These are phyloP conservation scores for Rhododendron williamsianum DNA, from an alignment of 148 eudicot species.

Conservation along the genomic window DNA sequence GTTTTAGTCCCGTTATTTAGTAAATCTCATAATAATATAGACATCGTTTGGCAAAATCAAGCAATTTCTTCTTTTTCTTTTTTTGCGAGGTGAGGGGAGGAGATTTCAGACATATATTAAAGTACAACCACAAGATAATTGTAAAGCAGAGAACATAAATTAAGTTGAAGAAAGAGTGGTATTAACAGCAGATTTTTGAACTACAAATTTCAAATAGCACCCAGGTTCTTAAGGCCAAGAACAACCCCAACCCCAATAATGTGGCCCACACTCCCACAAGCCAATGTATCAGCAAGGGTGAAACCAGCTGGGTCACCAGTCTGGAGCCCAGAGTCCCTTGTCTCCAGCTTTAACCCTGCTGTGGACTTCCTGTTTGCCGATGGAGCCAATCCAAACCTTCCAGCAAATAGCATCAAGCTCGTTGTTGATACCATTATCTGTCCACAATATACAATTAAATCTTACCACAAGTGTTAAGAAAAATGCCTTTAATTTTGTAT, in stretches of 20 bases:
- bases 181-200: slow-evolving; percentile 8
- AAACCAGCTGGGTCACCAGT: slow-evolving; percentile 99
- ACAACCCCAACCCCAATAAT: slow-evolving; percentile 99
- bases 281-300: slow-evolving; percentile 91
- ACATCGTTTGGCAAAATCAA: background rate
- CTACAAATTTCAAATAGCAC: slow-evolving; percentile 43
- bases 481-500: background rate
- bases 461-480: background rate
- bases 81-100: background rate
- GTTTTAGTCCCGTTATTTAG: background rate
- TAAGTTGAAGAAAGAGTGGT: background rate
- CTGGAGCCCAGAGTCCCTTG: slow-evolving; percentile 86
- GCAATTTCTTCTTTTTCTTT: background rate
- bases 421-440: slow-evolving; percentile 96
- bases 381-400: slow-evolving; percentile 92
- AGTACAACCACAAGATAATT: background rate
- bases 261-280: slow-evolving; percentile 89
- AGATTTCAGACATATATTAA: background rate
- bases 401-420: slow-evolving; percentile 88
- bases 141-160: background rate
- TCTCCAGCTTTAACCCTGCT: slow-evolving; percentile 83
- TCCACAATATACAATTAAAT: background rate
- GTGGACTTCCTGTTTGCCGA: slow-evolving; percentile 96
- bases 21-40: no score
- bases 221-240: slow-evolving; percentile 93